These are phyloP conservation scores for Guyanaporus albipodus DNA, from an alignment of 768 basidiomycete genomes.

Conservation along the genomic window DNA sequence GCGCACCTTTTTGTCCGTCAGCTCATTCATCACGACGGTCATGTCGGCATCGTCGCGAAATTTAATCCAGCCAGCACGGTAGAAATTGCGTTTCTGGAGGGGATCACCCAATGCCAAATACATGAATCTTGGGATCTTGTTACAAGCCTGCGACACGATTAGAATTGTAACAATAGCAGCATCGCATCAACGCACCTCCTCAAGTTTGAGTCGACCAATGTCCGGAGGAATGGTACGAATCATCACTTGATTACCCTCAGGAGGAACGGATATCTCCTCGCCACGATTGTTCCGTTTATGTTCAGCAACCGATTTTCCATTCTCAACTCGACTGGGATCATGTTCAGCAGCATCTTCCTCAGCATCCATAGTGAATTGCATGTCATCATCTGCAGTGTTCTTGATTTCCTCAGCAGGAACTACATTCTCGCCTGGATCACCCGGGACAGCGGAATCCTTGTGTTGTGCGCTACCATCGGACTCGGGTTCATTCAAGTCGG, in stretches of 20 bases:
- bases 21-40: conserved; percentile 58
- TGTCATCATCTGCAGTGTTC: conserved; percentile 58
- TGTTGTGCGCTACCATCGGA: conserved; percentile 45
- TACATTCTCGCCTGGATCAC: conserved; percentile 35
- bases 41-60: conserved; percentile 87
- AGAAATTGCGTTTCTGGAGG: conserved; percentile 87
- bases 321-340: conserved; percentile 53
- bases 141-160: conserved; percentile 54
- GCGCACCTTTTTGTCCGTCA: conserved; percentile 81
- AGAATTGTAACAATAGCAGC: conserved; percentile 2
- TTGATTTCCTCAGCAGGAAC: conserved; percentile 52
- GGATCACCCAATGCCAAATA: conserved; percentile 92
- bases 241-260: conserved; percentile 89
- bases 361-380: conserved; percentile 66
- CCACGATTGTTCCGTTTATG: conserved; percentile 53
- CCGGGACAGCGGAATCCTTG: conserved; percentile 45
- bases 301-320: conserved; percentile 49
- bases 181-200: conserved; percentile 57
- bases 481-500: conserved; percentile 62
- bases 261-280: conserved; percentile 65
- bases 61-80: conserved; percentile 91
- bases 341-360: conserved; percentile 70
- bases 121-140: conserved; percentile 73
- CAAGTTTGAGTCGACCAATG: conserved; percentile 83
- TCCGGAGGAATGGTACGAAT: conserved; percentile 94